Evolutionary conservation across 129 eudicot genomes (phyloP), one percentile per base, ranked within the genome.

Genomic region (Pseudognaphalium luteoalbum): DNA sequence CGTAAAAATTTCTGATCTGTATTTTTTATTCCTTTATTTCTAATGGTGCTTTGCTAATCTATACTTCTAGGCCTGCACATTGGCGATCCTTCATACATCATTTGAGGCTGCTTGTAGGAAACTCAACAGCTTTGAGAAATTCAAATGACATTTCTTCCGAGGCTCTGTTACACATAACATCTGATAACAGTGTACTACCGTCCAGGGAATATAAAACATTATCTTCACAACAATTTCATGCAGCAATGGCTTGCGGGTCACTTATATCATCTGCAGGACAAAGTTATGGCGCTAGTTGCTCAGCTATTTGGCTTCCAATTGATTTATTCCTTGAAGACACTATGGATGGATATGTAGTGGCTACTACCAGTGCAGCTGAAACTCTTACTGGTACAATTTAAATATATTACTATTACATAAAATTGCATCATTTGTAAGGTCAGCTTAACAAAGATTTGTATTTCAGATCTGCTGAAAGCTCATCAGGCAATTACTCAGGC

Each of bases 281-380:
- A 51, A 74, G 77, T 85, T 88, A 81, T 80, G 97, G 87, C 20
- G 85, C 87, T 68, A 80, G 82, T 67, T 85, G 78, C 52, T 91
- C 96, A 14, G 81, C 91, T 12, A 77, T 82, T 63, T 94, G 99
- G 97, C 87, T 94, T 75, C 96, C 99, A 15, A 79, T 94, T 63
- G 99, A 94, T 83, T 64, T 94, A 74, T 94, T 82, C 70, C 84
- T 94, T 30, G 99, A 94, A 85, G 99, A 94, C 84, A 81, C 83
- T 25, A 91, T 94, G 97, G 96, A 89, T 76, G 90, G 96, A 71
- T 74, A 80, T 61, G 87, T 87, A 71, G 91, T 91, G 74, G 78
- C 87, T 50, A 89, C 90, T 37, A 91, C 97, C 75, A 91, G 99
- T 81, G 97, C 97, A 63, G 92, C 86, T 56, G 99, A 94, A 83